Base-by-base conservation (phyloP, 2,329 filamentous ascomycete species). In the Periconia digitata region DNA sequence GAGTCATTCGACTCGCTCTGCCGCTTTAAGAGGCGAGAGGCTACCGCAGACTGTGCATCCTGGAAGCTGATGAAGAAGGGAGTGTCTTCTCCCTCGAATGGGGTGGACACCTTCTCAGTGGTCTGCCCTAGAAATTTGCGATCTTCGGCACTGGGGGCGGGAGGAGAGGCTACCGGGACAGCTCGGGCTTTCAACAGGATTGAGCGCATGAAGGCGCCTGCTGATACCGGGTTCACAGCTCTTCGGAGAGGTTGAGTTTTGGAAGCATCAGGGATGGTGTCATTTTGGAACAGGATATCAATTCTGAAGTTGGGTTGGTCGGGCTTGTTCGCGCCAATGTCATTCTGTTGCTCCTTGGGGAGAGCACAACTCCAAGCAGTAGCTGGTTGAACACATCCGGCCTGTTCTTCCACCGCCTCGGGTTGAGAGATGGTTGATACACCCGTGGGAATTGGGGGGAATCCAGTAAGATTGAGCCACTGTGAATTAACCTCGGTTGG, bases 301-400 rank as follows among this genome's bases (percentile, higher is more conserved):
- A 96, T 77, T 41, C 89, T 80, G 62, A 96, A 90, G 43, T 86
- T 89, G 0, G 92, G 91, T 62, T 90, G 83, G 53, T 86, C 80
- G 0, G 85, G 75, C 29, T 79, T 75, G 62, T 85, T 89, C 0
- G 85, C 85, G 1, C 77, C 74, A 37, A 86, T 82, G 1, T 79
- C 78, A 3, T 79, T 72, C 37, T 92, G 88, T 50, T 89, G 74
- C 58, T 91, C 89, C 65, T 90, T 90, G 2, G 92, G 90, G 15
- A 95, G 72, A 10, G 85, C 81, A 68, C 92, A 97, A 65, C 87
- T 95, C 92, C 92, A 97, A 46, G 94, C 71, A 0, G 87, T 89
- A 3, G 83, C 77, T 0, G 87, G 87, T 7, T 79, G 75, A 3
- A 92, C 84, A 58, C 92, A 97, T 6, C 81, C 83, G 18, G 82